Evolutionary conservation across 1,139 yeast species (phyloP).

Genomic region (Hansenula anomala): DNA sequence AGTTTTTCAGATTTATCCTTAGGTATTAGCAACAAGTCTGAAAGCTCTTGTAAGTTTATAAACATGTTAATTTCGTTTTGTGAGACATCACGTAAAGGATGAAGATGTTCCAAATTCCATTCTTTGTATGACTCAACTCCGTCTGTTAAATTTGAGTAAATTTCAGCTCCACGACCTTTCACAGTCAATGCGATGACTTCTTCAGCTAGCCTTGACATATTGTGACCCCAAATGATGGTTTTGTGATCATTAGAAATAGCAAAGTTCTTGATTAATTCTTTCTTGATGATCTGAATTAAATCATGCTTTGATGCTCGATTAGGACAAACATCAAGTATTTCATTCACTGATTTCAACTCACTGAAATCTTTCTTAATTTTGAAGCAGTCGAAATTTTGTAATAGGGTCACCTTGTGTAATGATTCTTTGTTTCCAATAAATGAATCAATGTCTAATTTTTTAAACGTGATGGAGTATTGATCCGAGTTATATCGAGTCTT

Average conservation of each 20-base stretch:
- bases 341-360: conserved; percentile 7
- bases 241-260: conserved; percentile 45
- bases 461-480: conserved; percentile 17
- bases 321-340: conserved; percentile 28
- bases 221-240: conserved; percentile 66
- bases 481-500: conserved; percentile 21
- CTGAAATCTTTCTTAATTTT: conserved; percentile 8
- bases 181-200: conserved; percentile 74
- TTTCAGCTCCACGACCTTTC: conserved; percentile 81
- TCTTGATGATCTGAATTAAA: conserved; percentile 43
- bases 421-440: conserved; percentile 5
- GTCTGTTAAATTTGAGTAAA: conserved; percentile 51
- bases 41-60: conserved; percentile 27
- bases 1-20: conserved; percentile 10
- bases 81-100: conserved; percentile 74
- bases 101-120: conserved; percentile 39
- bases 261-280: conserved; percentile 41
- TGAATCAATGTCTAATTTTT: conserved; percentile 13
- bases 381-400: conserved; percentile 9
- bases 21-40: conserved; percentile 6
- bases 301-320: conserved; percentile 64
- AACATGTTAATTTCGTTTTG: conserved; percentile 61
- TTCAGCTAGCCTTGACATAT: conserved; percentile 82
- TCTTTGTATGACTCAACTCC: conserved; percentile 29
- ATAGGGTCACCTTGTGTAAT: conserved; percentile 5